Evolutionary conservation across 495 filamentous ascomycete genomes (phyloP), one percentile per base, ranked within the genome.

Genomic region (Sporormia fimetaria): DNA sequence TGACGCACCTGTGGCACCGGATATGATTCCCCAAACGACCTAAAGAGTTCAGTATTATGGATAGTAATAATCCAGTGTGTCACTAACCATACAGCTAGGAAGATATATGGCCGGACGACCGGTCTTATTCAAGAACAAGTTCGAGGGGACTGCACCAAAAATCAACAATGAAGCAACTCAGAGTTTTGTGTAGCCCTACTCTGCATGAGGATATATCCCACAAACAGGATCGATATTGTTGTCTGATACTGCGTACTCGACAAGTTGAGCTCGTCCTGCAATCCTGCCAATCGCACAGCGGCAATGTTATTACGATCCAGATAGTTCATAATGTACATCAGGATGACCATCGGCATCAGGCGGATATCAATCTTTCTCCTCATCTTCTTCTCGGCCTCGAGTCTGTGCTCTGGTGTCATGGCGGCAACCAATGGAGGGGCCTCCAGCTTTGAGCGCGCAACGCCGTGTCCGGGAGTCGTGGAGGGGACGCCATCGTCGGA

Each of bases 321-420:
- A 58, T 86, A 90, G 54, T 87, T 87, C 54, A 87, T 60, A 49
- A 87, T 81, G 54, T 87, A 86, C 74, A 81, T 80, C 41, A 80
- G 46, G 40, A 79, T 70, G 25, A 80, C 57, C 61, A 75, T 73
- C 8, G 79, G 79, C 44, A 84, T 57, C 16, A 77, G 49, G 5
- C 75, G 59, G 0, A 73, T 29, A 55, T 83, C 80, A 21, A 83
- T 78, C 55, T 80, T 83, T 37, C 72, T 64, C 35, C 69, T 66
- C 21, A 82, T 63, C 33, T 60, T 62, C 10, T n/a, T 22, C 24
- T 57, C 54, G 2, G 44, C 42, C 29, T 24, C 33, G 1, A 41
- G 12, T 23, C 47, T 15, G 3, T 44, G 12, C 24, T 35, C 41
- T 11, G 15, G 40, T 4, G 40, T 23, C 47, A 51, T 51, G 5